Conservation (phyloP, 768 basidiomycete genomes). For the Thelephora ganbajun region DNA sequence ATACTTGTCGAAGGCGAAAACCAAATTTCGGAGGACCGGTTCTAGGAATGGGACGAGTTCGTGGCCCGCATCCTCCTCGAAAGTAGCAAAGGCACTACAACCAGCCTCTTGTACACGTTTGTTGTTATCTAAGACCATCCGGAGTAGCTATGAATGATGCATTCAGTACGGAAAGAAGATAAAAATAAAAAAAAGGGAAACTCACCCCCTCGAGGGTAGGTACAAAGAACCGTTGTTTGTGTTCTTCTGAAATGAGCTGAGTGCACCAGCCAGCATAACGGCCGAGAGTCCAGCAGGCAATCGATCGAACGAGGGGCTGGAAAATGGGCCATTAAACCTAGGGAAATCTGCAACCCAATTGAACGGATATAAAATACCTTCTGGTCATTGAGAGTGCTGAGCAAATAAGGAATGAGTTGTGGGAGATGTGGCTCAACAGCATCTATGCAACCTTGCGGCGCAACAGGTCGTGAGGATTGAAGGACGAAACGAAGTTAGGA, state of each 20-base stretch:
- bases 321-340: slow-evolving; percentile 4
- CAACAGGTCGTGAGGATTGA: neutral
- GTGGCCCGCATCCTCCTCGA: slow-evolving; percentile 91
- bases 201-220: slow-evolving; percentile 96
- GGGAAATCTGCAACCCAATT: neutral
- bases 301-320: slow-evolving; percentile 92
- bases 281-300: slow-evolving; percentile 99
- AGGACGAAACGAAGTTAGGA: neutral
- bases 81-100: slow-evolving; percentile 95
- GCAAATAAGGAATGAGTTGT: slow-evolving; percentile 86
- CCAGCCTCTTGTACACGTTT: slow-evolving; percentile 99
- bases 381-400: slow-evolving; percentile 78
- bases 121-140: slow-evolving; percentile 96
- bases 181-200: slow-evolving; percentile 11
- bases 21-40: slow-evolving; percentile 87
- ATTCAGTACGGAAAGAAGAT: slow-evolving; percentile 2
- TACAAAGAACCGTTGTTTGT: slow-evolving; percentile 83
- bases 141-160: slow-evolving; percentile 54
- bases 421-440: slow-evolving; percentile 89
- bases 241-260: slow-evolving; percentile 71
- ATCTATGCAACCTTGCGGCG: slow-evolving; percentile 76
- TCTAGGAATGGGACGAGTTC: slow-evolving; percentile 90
- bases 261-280: slow-evolving; percentile 97
- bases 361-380: slow-evolving; percentile 41
- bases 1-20: slow-evolving; percentile 94